Conservation (phyloP, 2,329 filamentous ascomycete genomes). For the Rutstroemia sp. region DNA sequence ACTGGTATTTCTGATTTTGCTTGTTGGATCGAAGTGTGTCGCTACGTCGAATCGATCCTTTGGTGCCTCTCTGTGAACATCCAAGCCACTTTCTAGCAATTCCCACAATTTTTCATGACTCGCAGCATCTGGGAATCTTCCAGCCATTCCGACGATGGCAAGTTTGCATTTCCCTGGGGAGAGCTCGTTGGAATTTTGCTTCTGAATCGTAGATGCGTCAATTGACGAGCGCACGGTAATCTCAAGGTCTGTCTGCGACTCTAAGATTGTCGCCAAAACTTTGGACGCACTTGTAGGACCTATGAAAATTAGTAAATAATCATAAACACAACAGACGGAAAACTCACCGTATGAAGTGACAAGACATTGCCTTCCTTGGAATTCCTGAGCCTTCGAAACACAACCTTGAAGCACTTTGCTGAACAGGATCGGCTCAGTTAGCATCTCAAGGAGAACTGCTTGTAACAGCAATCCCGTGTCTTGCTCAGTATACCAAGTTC, state of each 20-base stretch:
- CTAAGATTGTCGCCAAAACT: not conserved
- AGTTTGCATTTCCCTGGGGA: constrained; percentile 31
- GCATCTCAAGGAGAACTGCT: constrained; percentile 36
- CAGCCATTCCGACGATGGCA: constrained; percentile 78
- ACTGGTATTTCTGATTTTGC: constrained; percentile 63
- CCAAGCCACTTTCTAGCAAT: constrained; percentile 64
- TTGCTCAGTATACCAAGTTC: constrained; percentile 12
- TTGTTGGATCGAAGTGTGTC: constrained; percentile 62
- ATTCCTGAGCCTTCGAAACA: constrained; percentile 35
- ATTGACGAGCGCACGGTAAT: not conserved
- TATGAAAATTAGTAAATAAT: constrained; percentile 28
- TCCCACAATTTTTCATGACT: constrained; percentile 69
- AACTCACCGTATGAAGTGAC: constrained; percentile 39
- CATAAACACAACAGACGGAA: not conserved
- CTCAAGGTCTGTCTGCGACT: constrained; percentile 7
- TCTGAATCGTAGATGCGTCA: not conserved
- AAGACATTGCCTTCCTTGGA: constrained; percentile 35
- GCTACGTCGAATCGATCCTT: constrained; percentile 67
- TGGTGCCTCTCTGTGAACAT: constrained; percentile 61
- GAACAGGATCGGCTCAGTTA: constrained; percentile 43
- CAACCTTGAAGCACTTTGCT: constrained; percentile 42
- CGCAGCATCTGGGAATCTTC: constrained; percentile 67
- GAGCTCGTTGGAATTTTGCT: constrained; percentile 3
- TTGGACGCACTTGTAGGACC: constrained; percentile 42
- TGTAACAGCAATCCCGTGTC: constrained; percentile 15